Conservation (phyloP, 345 rosid species). For the Firmiana major region DNA sequence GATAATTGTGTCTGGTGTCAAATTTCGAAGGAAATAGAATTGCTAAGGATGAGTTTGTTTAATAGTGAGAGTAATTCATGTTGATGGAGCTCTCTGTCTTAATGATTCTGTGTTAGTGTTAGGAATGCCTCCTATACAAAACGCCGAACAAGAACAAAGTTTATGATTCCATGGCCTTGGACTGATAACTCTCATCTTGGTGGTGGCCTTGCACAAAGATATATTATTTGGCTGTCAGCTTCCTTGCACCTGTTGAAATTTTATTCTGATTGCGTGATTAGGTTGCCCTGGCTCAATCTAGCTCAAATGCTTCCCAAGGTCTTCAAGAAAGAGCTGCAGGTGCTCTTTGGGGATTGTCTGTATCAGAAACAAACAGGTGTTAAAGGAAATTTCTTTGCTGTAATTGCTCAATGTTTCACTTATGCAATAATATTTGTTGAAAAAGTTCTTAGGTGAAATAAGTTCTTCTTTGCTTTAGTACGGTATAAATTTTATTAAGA, state of each 20-base stretch:
- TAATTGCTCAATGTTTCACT: neutral
- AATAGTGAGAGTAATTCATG: neutral
- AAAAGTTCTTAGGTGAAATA: neutral
- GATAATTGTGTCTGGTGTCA: neutral
- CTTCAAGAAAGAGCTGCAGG: conserved; percentile 98
- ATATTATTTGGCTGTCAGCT: conserved; percentile 15
- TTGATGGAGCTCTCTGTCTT: neutral
- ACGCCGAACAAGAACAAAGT: neutral
- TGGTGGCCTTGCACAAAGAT: neutral
- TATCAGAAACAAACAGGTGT: conserved; percentile 87
- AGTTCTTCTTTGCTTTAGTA: neutral
- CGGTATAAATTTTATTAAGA: neutral
- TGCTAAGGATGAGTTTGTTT: neutral
- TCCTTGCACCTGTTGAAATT: neutral
- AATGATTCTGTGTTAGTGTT: neutral
- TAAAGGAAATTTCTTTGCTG: neutral
- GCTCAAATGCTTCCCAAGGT: conserved; percentile 82
- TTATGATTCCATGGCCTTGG: neutral
- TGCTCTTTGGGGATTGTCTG: conserved; percentile 95
- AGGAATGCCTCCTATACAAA: neutral
- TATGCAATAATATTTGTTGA: neutral
- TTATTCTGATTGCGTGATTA: conserved; percentile 21
- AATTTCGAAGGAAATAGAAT: neutral
- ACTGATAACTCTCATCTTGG: neutral
- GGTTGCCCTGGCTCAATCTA: conserved; percentile 84